phyloP scores from a whole-genome alignment of 805 yeast species.

The Myxozyma mucilagina region DNA sequence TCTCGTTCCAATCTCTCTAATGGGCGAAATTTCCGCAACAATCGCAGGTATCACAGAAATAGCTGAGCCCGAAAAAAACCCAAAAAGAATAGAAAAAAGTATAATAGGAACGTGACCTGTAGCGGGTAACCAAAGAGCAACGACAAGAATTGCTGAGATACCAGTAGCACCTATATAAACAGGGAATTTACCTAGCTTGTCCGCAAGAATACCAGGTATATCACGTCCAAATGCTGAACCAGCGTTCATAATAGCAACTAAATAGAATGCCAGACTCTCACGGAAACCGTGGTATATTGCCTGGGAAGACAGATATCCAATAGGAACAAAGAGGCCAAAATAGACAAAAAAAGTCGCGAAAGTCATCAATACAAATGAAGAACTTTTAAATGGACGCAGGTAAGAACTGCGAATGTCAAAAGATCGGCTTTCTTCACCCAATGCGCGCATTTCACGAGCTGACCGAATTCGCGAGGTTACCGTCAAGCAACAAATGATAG shows the following conservation, averaged over 20 bases:
- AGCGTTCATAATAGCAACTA: conserved; percentile 16
- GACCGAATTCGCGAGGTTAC: conserved; percentile 35
- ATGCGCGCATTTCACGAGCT: background rate
- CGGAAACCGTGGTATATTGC: conserved; percentile 33
- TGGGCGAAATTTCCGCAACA: conserved; percentile 35
- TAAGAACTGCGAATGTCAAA: background rate
- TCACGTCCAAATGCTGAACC: conserved; percentile 50
- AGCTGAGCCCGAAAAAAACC: conserved; percentile 39
- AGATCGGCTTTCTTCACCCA: background rate
- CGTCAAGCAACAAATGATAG: conserved; percentile 31
- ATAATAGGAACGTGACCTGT: conserved; percentile 42
- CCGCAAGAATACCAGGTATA: conserved; percentile 57
- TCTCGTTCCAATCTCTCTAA: conserved; percentile 36
- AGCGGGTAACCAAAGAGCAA: conserved; percentile 68
- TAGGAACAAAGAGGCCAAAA: conserved; percentile 39
- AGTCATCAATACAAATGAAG: conserved; percentile 33
- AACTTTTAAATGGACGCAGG: conserved; percentile 34
- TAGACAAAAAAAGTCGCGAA: conserved; percentile 34
- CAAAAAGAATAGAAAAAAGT: conserved; percentile 37
- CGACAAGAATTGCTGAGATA: conserved; percentile 50
- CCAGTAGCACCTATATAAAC: conserved; percentile 51
- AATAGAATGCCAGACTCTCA: conserved; percentile 4
- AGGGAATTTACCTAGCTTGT: conserved; percentile 56
- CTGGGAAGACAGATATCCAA: conserved; percentile 39
- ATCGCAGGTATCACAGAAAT: conserved; percentile 40